These are phyloP conservation scores for Daldinia loculata DNA, from an alignment of 495 filamentous ascomycete genomes.

Conservation along the genomic window DNA sequence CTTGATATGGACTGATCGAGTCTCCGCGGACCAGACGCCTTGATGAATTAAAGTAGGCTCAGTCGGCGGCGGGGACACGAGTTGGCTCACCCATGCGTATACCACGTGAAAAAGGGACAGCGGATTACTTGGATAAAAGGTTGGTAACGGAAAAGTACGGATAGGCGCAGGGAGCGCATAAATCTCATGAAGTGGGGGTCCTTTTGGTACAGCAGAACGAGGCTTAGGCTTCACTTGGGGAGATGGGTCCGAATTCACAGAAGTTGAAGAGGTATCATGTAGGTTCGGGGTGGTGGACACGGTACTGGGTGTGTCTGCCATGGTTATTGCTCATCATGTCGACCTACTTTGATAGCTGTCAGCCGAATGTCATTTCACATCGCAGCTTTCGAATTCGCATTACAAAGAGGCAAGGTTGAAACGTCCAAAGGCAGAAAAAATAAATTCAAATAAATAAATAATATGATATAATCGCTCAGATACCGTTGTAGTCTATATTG, in stretches of 20 bases:
- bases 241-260: constrained; percentile 29
- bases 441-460: background rate
- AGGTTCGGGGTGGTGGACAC: constrained; percentile 31
- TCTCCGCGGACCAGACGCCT: constrained; percentile 79
- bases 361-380: constrained; percentile 23
- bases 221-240: constrained; percentile 23
- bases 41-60: constrained; percentile 72
- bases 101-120: constrained; percentile 82
- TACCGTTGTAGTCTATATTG: constrained; percentile 98
- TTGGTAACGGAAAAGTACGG: constrained; percentile 79
- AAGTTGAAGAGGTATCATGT: constrained; percentile 13
- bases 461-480: constrained; percentile 72
- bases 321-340: constrained; percentile 51
- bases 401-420: background rate
- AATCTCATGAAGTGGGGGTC: constrained; percentile 67
- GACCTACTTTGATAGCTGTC: constrained; percentile 40
- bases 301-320: constrained; percentile 51
- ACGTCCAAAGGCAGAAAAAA: background rate
- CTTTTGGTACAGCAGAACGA: constrained; percentile 35
- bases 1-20: constrained; percentile 84
- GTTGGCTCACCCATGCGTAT: constrained; percentile 76
- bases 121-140: constrained; percentile 91
- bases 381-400: background rate
- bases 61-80: constrained; percentile 69
- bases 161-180: constrained; percentile 85